These are phyloP conservation scores for Botrytis hyacinthi DNA, from an alignment of 2,329 filamentous ascomycete genomes.

Conservation along the genomic window DNA sequence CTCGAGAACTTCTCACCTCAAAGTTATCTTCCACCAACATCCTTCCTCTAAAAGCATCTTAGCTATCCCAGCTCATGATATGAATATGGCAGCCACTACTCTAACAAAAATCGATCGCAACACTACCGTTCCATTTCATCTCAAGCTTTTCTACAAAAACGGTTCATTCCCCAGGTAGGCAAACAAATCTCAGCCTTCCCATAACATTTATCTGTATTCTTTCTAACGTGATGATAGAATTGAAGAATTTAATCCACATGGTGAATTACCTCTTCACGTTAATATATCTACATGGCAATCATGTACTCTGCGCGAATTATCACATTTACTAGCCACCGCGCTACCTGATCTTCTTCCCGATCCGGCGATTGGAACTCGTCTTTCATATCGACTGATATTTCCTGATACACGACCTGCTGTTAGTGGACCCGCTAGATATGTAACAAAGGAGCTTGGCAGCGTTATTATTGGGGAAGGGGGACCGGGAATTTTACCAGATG, in stretches of 20 bases:
- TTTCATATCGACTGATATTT: slow-evolving; percentile 85
- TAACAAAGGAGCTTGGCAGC: slow-evolving; percentile 78
- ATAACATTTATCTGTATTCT: background rate
- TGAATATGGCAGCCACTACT: slow-evolving; percentile 36
- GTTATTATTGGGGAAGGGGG: slow-evolving; percentile 69
- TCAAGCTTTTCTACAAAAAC: slow-evolving; percentile 80
- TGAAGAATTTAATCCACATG: slow-evolving; percentile 61
- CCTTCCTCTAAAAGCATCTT: background rate
- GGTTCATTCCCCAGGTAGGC: slow-evolving; percentile 72
- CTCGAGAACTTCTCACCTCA: slow-evolving; percentile 21
- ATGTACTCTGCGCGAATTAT: slow-evolving; percentile 78
- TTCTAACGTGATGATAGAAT: slow-evolving; percentile 47
- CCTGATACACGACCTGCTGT: slow-evolving; percentile 54
- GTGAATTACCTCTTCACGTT: slow-evolving; percentile 63
- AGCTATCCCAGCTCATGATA: background rate
- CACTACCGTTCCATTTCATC: slow-evolving; percentile 73
- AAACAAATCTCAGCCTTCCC: slow-evolving; percentile 33
- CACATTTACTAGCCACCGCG: slow-evolving; percentile 69
- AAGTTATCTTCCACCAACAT: slow-evolving; percentile 22
- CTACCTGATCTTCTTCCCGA: slow-evolving; percentile 68
- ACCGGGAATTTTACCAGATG: slow-evolving; percentile 42
- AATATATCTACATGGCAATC: slow-evolving; percentile 84
- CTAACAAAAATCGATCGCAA: slow-evolving; percentile 59
- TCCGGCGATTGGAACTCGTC: slow-evolving; percentile 74
- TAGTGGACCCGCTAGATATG: slow-evolving; percentile 56